phyloP scores from a whole-genome alignment of 108 stramenopile species.

The Cyclostephanos tholiformis region DNA sequence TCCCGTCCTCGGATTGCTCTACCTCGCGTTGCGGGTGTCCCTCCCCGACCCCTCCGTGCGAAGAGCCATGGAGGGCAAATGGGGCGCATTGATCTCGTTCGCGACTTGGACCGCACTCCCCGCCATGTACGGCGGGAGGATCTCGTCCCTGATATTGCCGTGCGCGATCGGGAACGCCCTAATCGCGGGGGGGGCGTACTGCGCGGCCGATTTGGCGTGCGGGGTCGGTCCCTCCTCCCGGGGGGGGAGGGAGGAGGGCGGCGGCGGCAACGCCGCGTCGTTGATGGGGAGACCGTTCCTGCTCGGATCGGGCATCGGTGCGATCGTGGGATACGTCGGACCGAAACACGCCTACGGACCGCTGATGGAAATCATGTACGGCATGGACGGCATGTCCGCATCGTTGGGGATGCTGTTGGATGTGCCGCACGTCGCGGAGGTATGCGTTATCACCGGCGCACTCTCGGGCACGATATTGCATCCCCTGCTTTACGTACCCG shows the following conservation, averaged over 20 bases:
- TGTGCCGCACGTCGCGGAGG: constrained; percentile 43
- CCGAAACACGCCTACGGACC: constrained; percentile 49
- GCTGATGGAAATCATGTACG: constrained; percentile 33
- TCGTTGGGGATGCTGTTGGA: constrained; percentile 29
- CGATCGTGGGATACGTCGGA: constrained; percentile 46
- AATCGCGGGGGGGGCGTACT: constrained; percentile 41
- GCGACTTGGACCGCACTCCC: constrained; percentile 48
- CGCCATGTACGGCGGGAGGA: constrained; percentile 30
- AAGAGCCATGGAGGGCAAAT: constrained; percentile 43
- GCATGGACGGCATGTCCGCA: constrained; percentile 40
- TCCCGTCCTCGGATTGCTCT: constrained; percentile 51
- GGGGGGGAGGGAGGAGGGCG: neutral
- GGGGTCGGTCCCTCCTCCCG: constrained; percentile 28
- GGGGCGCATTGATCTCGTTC: constrained; percentile 47
- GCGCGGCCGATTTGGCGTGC: constrained; percentile 28
- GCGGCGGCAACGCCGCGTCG: no score
- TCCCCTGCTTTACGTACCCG: constrained; percentile 54
- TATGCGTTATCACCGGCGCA: constrained; percentile 49
- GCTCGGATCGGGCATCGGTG: constrained; percentile 48
- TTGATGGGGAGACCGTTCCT: constrained; percentile 31
- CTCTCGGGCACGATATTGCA: constrained; percentile 47
- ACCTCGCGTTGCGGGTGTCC: constrained; percentile 31
- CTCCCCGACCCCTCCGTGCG: constrained; percentile 37
- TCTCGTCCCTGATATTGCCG: constrained; percentile 46
- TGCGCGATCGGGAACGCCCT: constrained; percentile 51